A percentile compares a stretch with the other conserved stretches of the same genome.
phyloP scores from a whole-genome alignment of 768 basidiomycete genomes.

The Agrocybe chaxingu region DNA sequence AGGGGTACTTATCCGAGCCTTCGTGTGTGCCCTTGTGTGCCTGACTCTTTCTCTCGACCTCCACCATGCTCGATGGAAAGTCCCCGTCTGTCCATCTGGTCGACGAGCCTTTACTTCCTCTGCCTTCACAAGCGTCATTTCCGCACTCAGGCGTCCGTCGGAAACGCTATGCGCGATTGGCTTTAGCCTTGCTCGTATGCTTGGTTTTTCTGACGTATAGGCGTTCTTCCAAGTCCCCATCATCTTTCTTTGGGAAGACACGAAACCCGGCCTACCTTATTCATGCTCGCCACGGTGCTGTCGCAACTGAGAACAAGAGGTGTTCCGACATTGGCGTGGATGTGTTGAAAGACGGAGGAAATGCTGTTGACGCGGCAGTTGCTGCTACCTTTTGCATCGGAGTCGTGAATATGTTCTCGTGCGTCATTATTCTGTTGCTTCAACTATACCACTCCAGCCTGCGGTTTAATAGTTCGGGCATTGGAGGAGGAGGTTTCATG shows the following conservation, averaged over 20 bases:
- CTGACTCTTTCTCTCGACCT: too few species aligned
- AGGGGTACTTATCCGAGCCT: too few species aligned
- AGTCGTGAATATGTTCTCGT: slow-evolving; percentile 91
- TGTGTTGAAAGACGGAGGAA: slow-evolving; percentile 78
- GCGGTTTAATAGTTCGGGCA: slow-evolving; percentile 54
- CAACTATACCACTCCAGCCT: slow-evolving; percentile 3
- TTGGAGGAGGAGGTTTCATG: slow-evolving; percentile 90
- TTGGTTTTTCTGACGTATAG: neutral
- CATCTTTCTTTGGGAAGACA: neutral
- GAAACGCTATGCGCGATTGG: too few species aligned
- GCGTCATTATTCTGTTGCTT: slow-evolving; percentile 23
- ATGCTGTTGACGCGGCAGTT: slow-evolving; percentile 87
- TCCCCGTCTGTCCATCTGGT: too few species aligned
- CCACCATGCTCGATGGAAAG: too few species aligned
- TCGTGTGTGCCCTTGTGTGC: too few species aligned
- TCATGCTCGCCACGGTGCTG: slow-evolving; percentile 72
- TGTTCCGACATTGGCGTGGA: slow-evolving; percentile 86
- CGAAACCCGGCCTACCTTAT: slow-evolving; percentile 46
- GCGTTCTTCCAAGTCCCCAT: neutral
- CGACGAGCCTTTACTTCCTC: too few species aligned
- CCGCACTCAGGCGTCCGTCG: too few species aligned
- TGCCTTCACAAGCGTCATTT: too few species aligned
- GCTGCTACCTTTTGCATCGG: slow-evolving; percentile 76
- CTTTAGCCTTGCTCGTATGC: too few species aligned
- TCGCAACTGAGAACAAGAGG: slow-evolving; percentile 82